Evolutionary conservation across 2,329 filamentous ascomycete genomes (phyloP), one percentile per base, ranked within the genome.

Genomic region (Aspergillus novofumigatus): DNA sequence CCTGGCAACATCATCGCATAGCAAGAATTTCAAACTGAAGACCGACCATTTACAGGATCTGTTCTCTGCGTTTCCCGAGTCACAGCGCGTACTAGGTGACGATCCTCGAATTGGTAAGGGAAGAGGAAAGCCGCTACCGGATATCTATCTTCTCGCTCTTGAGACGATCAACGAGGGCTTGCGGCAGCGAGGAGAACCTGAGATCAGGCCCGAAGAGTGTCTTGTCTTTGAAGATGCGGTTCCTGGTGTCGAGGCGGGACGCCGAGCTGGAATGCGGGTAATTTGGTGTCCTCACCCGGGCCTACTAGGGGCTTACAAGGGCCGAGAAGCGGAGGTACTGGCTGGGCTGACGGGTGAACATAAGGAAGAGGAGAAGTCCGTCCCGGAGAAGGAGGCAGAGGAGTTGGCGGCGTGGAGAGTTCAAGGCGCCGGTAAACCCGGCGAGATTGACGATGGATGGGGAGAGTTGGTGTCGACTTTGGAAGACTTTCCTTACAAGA

Each of bases 151-250:
- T 8, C 80, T 97, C 0, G 93, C 94, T 0, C 79, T 99, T 55
- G 81, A 89, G 74, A 90, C 87, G 3, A 88, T 99, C 72, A 99
- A 99, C 75, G 83, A 84, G 47, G 85, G 85, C 17, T 79, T 95
- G 6, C 77, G 77, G 10, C 60, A 80, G 0, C 64, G 67, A 42
- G 86, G 88, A 52, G 77, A 81, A 62, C 77, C 83, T 58, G 80
- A 81, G 53, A 87, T 99, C 61, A 80, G 71, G 54, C 91, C 92
- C 0, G 89, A 90, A 64, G 93, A 97, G 75, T 97, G 94, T 71
- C 80, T 99, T 17, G 94, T 97, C 0, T 97, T 99, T 67, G 94
- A 99, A 76, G 94, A 99, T 74, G 91, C 88, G 49, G 92, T 97
- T 1, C 91, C 92, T 0, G 94, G 94, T 3, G 91, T 97, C 2